Conservation (phyloP, 352 stramenopile species). For the Globisporangium yorkense region DNA sequence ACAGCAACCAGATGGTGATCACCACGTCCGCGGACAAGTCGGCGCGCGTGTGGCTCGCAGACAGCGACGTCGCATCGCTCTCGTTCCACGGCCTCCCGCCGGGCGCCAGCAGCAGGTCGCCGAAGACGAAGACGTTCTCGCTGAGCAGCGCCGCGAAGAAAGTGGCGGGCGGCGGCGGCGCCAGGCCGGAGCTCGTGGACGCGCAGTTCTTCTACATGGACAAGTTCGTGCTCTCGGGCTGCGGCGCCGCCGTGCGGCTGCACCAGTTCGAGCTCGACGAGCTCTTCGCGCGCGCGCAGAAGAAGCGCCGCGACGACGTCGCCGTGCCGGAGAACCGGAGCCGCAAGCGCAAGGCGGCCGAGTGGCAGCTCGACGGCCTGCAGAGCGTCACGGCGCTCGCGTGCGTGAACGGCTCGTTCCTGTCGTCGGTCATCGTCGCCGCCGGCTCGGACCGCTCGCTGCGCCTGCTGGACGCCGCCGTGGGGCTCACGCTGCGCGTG, state of each 20-base stretch:
- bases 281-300: constrained; percentile 33
- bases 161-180: constrained; percentile 4
- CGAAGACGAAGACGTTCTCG: constrained; percentile 14
- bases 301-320: constrained; percentile 33
- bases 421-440: constrained; percentile 71
- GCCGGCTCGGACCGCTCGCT: constrained; percentile 74
- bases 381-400: constrained; percentile 62
- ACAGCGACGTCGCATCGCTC: constrained; percentile 59
- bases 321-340: constrained; percentile 46
- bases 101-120: constrained; percentile 12
- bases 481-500: constrained; percentile 42
- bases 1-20: constrained; percentile 60
- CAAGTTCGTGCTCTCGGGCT: constrained; percentile 75
- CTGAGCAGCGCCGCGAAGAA: constrained; percentile 42
- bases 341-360: constrained; percentile 55
- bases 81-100: constrained; percentile 36
- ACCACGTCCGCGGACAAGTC: constrained; percentile 67
- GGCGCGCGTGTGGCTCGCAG: constrained; percentile 57
- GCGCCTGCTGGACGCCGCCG: constrained; percentile 65
- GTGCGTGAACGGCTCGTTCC: constrained; percentile 75
- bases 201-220: constrained; percentile 87
- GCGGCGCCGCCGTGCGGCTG: constrained; percentile 53
- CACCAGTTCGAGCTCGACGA: constrained; percentile 77
- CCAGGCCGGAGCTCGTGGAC: constrained; percentile 50
- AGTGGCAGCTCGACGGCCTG: constrained; percentile 59